Conservation (phyloP, 768 basidiomycete genomes). For the Scleroderma citrinum region DNA sequence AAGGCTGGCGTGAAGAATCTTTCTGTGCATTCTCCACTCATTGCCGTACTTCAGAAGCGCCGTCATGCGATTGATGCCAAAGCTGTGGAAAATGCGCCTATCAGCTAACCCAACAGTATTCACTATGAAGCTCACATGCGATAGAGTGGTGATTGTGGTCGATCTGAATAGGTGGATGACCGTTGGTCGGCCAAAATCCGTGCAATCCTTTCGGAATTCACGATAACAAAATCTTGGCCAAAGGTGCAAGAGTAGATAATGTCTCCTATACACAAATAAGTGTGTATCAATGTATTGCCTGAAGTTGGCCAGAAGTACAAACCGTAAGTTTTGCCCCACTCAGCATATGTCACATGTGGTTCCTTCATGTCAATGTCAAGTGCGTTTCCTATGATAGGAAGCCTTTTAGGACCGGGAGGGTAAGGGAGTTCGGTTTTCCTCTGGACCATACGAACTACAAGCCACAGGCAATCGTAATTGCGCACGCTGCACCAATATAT, state of each 20-base stretch:
- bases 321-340: constrained; percentile 18
- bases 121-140: not conserved
- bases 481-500: not conserved
- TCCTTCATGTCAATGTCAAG: constrained; percentile 6
- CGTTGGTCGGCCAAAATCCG: constrained; percentile 2
- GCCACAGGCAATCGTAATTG: not conserved
- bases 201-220: constrained; percentile 7
- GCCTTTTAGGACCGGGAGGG: constrained; percentile 14
- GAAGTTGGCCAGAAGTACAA: not conserved
- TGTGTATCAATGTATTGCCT: too few relatives aligned
- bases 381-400: constrained; percentile 14
- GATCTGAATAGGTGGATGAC: constrained; percentile 1
- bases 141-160: not conserved
- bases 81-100: not conserved
- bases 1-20: constrained; percentile 9
- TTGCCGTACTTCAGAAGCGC: constrained; percentile 10
- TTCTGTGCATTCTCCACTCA: constrained; percentile 13
- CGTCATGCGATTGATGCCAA: constrained; percentile 7
- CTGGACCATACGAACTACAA: not conserved
- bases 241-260: constrained; percentile 1
- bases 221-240: constrained; percentile 1
- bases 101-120: not conserved
- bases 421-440: not conserved
- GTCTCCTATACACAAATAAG: not conserved
- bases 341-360: constrained; percentile 12